Percentiles rank a stretch among this genome's conserved stretches.
phyloP scores from a whole-genome alignment of 208 protist species.

The Herpetomonas tarakana region DNA sequence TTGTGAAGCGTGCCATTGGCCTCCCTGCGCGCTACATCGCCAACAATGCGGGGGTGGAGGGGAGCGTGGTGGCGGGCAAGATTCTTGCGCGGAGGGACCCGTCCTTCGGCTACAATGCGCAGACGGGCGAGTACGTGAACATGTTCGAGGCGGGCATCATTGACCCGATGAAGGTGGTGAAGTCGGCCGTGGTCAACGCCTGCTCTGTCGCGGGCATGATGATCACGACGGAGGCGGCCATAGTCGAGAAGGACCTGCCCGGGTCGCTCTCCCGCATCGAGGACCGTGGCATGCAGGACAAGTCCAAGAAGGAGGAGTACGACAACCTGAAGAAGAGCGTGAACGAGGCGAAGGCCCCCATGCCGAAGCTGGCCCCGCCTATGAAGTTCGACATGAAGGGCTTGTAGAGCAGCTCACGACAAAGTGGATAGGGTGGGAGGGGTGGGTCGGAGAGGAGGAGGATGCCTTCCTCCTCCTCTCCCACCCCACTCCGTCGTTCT shows the following conservation, averaged over 20 bases:
- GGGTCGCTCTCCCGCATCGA: slow-evolving; percentile 53
- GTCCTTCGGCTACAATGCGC: slow-evolving; percentile 95
- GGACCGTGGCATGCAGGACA: slow-evolving; percentile 80
- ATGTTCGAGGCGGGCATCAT: slow-evolving; percentile 99
- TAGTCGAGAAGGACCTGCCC: slow-evolving; percentile 87
- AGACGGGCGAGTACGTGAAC: slow-evolving; percentile 95
- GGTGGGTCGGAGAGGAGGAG: no score
- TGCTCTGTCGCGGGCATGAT: slow-evolving; percentile 98
- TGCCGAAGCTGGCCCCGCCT: slow-evolving; percentile 79
- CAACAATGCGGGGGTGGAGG: slow-evolving; percentile 97
- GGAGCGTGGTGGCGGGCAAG: slow-evolving; percentile 97
- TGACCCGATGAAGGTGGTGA: slow-evolving; percentile 99
- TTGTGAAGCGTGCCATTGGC: slow-evolving; percentile 72
- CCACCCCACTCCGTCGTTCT: background rate
- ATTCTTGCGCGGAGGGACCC: slow-evolving; percentile 87
- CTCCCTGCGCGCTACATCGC: slow-evolving; percentile 93
- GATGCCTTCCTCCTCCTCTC: no score
- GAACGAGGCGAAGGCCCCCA: slow-evolving; percentile 75
- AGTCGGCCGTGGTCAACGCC: slow-evolving; percentile 97
- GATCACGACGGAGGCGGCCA: slow-evolving; percentile 98
- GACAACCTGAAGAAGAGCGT: slow-evolving; percentile 68
- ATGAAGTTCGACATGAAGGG: slow-evolving; percentile 90
- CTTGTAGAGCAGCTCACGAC: slow-evolving; percentile 20
- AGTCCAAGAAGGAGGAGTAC: slow-evolving; percentile 68
- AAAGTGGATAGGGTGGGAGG: slow-evolving; percentile 2